Conservation (phyloP, 139 green algal species). For the Chlamydomonas sphaeroides region DNA sequence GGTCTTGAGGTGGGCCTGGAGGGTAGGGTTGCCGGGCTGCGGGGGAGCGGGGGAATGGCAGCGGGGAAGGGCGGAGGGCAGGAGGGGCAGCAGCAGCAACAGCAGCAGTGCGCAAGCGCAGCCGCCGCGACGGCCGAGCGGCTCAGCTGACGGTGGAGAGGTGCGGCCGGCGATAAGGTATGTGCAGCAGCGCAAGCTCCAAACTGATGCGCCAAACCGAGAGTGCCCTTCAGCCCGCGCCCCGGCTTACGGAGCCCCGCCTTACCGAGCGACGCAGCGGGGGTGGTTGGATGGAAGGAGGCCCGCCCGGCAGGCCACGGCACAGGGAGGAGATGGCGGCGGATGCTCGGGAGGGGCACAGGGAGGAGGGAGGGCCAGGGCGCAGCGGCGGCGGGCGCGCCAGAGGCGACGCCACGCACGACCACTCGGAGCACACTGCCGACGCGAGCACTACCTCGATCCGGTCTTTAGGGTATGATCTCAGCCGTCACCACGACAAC, state of each 20-base stretch:
- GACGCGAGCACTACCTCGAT: constrained; percentile 58
- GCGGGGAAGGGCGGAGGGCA: not conserved
- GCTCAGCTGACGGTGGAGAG: no score
- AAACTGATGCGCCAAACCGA: no score
- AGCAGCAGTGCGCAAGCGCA: not conserved
- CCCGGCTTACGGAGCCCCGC: no score
- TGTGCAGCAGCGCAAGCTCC: no score
- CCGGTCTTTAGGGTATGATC: constrained; percentile 58
- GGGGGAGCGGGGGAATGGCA: no score
- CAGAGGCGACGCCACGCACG: not conserved
- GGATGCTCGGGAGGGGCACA: not conserved
- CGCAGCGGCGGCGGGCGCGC: no score
- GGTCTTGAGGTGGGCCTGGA: not conserved
- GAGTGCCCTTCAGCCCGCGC: no score
- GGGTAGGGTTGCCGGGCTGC: not conserved
- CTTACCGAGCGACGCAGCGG: no score
- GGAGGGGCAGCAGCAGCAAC: no score
- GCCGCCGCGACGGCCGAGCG: no score
- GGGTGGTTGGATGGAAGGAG: not conserved
- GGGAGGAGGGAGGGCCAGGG: not conserved
- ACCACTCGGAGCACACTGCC: constrained; percentile 42
- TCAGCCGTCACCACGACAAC: constrained; percentile 16
- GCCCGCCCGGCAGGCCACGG: not conserved
- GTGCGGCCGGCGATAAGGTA: no score
- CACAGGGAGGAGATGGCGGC: not conserved